Base-by-base conservation (phyloP, 257 asterid genomes). In the Leptodermis oblonga region DNA sequence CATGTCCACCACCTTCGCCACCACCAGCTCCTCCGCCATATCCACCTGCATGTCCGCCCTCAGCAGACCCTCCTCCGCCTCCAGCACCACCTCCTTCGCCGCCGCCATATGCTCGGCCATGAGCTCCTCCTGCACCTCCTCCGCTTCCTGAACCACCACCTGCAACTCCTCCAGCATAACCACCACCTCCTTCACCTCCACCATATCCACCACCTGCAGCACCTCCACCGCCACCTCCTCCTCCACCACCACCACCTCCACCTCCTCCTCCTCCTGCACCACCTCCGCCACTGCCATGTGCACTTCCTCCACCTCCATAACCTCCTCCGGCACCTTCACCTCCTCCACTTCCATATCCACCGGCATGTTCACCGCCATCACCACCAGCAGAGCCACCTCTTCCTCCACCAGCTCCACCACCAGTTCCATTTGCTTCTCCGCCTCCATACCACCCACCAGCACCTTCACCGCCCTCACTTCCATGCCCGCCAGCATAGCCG, bases 71-170 rank as follows among this genome's bases (percentile, higher is more conserved):
- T 1, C 86, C 89, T 4, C 88, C 95, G 0, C 89, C 91, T 0
- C 96, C 91, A 0, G 62, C 68, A 17, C 90, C 88, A 0, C 76
- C 87, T 36, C 92, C 88, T 68, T 71, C 85, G 0, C 91, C 91
- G 0, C 83, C 80, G 1, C 85, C 89, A 59, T 82, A 81, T 25
- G 81, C 90, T 25, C 89, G 85, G 4, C 86, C 92, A 67, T 82
- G 82, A 14, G 67, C 79, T 39, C 78, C 86, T 65, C 82, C 86
- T 5, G 77, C 80, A 18, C 92, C 81, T 12, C 84, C 77, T n/a
- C 90, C 92, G 20, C 74, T 64, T 0, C 86, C 85, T 1, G 75
- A 83, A 22, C 95, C 95, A 11, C 87, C 80, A 8, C 78, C 86
- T 0, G 73, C 73, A 0, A 78, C 86, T 1, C 91, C 87, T 43